These are phyloP conservation scores for Pouteria campechiana DNA, from an alignment of 179 eudicot species.

Conservation along the genomic window DNA sequence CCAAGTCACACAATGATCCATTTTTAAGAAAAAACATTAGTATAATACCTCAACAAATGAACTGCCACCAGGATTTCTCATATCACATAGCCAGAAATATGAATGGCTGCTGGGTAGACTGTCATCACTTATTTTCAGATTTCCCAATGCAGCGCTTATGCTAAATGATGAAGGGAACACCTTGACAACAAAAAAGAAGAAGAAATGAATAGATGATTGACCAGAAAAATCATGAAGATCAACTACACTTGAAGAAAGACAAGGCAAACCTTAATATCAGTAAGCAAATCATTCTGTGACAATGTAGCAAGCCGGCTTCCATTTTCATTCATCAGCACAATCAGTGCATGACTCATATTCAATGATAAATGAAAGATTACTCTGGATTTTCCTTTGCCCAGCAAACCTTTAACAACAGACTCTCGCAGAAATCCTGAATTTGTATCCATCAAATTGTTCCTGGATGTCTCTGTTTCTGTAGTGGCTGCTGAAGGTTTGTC, in stretches of 20 bases:
- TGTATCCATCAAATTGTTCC: slow-evolving; percentile 26
- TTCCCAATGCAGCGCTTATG: slow-evolving; percentile 89
- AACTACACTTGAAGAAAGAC: not conserved
- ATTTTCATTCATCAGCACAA: slow-evolving; percentile 79
- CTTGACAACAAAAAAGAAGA: slow-evolving; percentile 18
- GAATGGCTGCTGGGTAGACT: slow-evolving; percentile 63
- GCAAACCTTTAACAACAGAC: slow-evolving; percentile 61
- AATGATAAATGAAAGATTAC: slow-evolving; percentile 49
- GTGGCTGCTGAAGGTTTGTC: slow-evolving; percentile 41
- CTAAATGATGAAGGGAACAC: slow-evolving; percentile 98
- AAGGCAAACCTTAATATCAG: slow-evolving; percentile 68
- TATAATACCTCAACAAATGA: slow-evolving; percentile 88
- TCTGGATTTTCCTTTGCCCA: slow-evolving; percentile 93
- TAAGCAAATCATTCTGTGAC: slow-evolving; percentile 81
- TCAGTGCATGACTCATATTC: slow-evolving; percentile 89
- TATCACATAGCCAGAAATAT: slow-evolving; percentile 92
- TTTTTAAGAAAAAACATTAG: not conserved
- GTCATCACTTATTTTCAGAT: slow-evolving; percentile 89
- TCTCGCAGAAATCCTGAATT: slow-evolving; percentile 34
- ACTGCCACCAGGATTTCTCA: slow-evolving; percentile 98
- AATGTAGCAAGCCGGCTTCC: slow-evolving; percentile 76
- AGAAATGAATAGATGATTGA: not conserved
- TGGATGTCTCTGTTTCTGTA: slow-evolving; percentile 32
- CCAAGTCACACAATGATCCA: too few relatives aligned
- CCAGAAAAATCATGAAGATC: not conserved